Percentiles rank a stretch among this genome's conserved stretches.
These are phyloP conservation scores for Withania somnifera DNA, from an alignment of 305 asterid genomes.

Conservation along the genomic window DNA sequence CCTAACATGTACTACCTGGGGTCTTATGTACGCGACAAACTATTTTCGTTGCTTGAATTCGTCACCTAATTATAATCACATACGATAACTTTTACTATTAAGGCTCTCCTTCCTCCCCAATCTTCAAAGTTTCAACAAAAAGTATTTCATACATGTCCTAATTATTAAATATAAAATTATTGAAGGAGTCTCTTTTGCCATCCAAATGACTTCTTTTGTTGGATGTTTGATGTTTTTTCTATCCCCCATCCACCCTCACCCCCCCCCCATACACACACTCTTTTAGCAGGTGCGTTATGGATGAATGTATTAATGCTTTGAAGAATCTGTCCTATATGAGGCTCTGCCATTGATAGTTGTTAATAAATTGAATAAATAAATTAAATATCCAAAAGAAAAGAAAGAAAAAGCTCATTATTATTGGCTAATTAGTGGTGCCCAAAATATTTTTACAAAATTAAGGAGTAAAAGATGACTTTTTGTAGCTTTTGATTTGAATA, in stretches of 20 bases:
- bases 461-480: not conserved
- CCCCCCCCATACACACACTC: too few species aligned
- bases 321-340: not conserved
- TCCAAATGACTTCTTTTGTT: not conserved
- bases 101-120: not conserved
- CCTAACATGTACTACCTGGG: too few species aligned
- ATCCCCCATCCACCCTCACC: too few species aligned
- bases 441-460: not conserved
- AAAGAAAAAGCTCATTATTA: not conserved
- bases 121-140: too few species aligned
- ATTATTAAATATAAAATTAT: not conserved
- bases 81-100: not conserved
- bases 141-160: not conserved
- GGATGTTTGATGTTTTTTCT: not conserved
- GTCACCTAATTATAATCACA: not conserved
- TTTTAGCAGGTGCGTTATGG: not conserved
- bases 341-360: not conserved
- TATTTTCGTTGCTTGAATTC: accelerated
- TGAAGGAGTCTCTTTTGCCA: too few species aligned
- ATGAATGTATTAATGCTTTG: not conserved
- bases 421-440: not conserved
- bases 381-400: not conserved
- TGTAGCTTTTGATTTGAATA: too few species aligned
- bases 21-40: accelerated
- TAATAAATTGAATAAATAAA: not conserved